These are phyloP conservation scores for Daldinia childiae DNA, from an alignment of 495 filamentous ascomycete genomes.

Conservation along the genomic window DNA sequence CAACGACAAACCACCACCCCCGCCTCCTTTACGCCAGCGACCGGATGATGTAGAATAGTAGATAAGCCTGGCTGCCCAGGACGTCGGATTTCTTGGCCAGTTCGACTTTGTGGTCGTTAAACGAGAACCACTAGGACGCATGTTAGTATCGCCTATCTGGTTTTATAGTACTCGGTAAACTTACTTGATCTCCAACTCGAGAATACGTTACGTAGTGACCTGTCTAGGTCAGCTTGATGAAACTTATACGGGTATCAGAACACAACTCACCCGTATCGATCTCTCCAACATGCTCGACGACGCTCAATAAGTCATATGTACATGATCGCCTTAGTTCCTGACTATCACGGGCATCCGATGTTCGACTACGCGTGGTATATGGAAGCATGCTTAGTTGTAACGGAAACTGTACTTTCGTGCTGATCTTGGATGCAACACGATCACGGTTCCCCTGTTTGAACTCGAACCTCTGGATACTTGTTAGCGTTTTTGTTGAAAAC, in stretches of 20 bases:
- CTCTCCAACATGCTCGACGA: constrained; percentile 86
- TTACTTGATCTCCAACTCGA: constrained; percentile 76
- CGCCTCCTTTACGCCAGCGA: constrained; percentile 57
- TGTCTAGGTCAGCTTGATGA: constrained; percentile 43
- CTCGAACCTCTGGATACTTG: constrained; percentile 73
- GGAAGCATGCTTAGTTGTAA: constrained; percentile 87
- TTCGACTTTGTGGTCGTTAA: constrained; percentile 92
- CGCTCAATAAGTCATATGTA: constrained; percentile 83
- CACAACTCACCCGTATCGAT: constrained; percentile 69
- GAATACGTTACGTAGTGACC: constrained; percentile 91
- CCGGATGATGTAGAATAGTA: constrained; percentile 85
- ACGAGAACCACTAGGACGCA: constrained; percentile 77
- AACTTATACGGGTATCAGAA: not conserved
- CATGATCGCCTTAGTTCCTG: constrained; percentile 63
- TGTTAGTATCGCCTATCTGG: not conserved
- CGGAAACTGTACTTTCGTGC: constrained; percentile 82
- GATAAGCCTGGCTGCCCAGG: constrained; percentile 80
- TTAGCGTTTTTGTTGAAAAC: not conserved
- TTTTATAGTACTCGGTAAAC: constrained; percentile 34
- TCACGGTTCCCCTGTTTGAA: constrained; percentile 68
- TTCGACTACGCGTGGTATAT: constrained; percentile 73
- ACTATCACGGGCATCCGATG: constrained; percentile 51
- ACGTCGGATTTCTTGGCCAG: constrained; percentile 80
- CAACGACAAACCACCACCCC: not conserved
- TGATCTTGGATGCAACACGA: constrained; percentile 77